Conservation (phyloP, 1,284 basidiomycete genomes). For the Boletus albobrunnescens region DNA sequence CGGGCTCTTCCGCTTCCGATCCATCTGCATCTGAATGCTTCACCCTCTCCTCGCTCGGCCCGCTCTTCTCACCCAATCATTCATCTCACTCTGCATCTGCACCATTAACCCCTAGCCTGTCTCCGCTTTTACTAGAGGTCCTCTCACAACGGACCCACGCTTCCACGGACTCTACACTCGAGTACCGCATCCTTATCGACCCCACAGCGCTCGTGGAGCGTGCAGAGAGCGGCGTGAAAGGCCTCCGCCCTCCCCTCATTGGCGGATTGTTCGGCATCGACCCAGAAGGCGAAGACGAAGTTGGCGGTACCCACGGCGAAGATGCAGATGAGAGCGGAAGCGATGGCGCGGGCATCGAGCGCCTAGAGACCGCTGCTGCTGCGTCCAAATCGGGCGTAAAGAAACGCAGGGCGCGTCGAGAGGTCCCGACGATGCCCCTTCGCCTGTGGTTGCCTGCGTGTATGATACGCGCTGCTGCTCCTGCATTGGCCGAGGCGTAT, state of each 20-base stretch:
- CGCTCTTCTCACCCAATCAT: slow-evolving; percentile 9
- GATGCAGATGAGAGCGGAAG: slow-evolving; percentile 39
- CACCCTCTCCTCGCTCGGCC: slow-evolving; percentile 18
- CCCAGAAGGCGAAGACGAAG: slow-evolving; percentile 38
- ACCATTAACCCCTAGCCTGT: slow-evolving; percentile 9
- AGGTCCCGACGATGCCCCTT: slow-evolving; percentile 46
- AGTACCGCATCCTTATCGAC: slow-evolving; percentile 70
- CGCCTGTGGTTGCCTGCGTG: slow-evolving; percentile 75
- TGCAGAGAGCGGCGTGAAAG: slow-evolving; percentile 60
- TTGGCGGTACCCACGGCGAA: slow-evolving; percentile 27
- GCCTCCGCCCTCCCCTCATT: slow-evolving; percentile 49
- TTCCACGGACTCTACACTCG: slow-evolving; percentile 64
- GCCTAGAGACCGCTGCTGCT: slow-evolving; percentile 42
- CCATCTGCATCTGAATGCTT: slow-evolving; percentile 11
- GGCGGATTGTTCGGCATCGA: slow-evolving; percentile 47
- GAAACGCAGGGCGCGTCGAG: slow-evolving; percentile 38
- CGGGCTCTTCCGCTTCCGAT: slow-evolving; percentile 1
- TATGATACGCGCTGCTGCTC: slow-evolving; percentile 65
- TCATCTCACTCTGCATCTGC: slow-evolving; percentile 2
- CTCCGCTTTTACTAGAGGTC: slow-evolving; percentile 42
- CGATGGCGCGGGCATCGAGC: slow-evolving; percentile 34
- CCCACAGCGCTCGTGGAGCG: slow-evolving; percentile 61
- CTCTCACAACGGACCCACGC: slow-evolving; percentile 49
- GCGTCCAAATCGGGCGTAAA: slow-evolving; percentile 34
- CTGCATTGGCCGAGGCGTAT: slow-evolving; percentile 56